Evolutionary conservation across 495 filamentous ascomycete species (phyloP).

Genomic region (Xylaria castorea): DNA sequence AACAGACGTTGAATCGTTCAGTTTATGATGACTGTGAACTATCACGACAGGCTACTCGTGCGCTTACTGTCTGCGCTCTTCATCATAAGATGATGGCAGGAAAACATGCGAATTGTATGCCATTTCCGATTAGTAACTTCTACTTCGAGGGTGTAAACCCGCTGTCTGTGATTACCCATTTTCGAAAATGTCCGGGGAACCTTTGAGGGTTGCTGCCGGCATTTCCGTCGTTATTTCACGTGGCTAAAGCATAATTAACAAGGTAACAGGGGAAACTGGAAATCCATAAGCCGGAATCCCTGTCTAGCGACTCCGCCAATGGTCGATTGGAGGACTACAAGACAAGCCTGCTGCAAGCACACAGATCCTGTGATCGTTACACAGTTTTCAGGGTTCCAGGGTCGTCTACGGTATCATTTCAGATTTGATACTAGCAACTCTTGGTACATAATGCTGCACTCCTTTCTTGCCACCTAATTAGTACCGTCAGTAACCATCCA

Average conservation of each 20-base stretch:
- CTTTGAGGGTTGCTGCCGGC: constrained; percentile 8
- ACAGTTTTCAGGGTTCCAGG: constrained; percentile 2
- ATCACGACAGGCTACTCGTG: not conserved
- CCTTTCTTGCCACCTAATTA: not conserved
- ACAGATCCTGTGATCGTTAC: constrained; percentile 10
- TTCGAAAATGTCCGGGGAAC: constrained; percentile 5
- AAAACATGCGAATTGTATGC: not conserved
- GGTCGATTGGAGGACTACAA: not conserved
- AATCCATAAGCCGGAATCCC: constrained; percentile 17
- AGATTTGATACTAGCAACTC: constrained; percentile 8
- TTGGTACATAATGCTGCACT: not conserved
- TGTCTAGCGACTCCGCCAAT: constrained; percentile 1
- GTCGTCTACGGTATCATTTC: constrained; percentile 5
- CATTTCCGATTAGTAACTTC: not conserved
- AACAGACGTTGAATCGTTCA: not conserved
- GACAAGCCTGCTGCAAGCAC: constrained; percentile 3
- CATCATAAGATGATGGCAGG: not conserved
- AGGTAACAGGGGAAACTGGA: constrained; percentile 4
- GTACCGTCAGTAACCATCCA: not conserved
- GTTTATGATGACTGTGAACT: not conserved
- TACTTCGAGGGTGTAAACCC: not conserved
- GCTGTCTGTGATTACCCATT: not conserved
- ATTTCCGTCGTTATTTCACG: constrained; percentile 23
- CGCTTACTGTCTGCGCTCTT: constrained; percentile 7
- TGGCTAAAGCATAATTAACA: constrained; percentile 19